Percentiles rank a stretch among this genome's conserved stretches.
Conservation (phyloP, 2,329 filamentous ascomycete species). For the Diaporthe capsici region DNA sequence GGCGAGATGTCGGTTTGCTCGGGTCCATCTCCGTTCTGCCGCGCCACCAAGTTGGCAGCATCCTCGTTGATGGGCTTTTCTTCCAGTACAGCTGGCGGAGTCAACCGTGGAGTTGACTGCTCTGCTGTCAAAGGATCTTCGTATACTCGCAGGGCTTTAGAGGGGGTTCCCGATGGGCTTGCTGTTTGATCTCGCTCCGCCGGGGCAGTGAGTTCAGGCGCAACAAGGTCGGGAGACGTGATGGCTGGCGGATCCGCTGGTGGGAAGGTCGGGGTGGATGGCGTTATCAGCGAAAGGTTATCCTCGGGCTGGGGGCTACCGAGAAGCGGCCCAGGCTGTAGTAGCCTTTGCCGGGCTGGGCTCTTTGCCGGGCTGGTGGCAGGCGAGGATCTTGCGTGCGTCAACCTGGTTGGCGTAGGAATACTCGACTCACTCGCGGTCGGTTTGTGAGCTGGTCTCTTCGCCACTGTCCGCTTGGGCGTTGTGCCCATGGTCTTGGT, state of each 20-base stretch:
- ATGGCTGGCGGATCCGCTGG: conserved; percentile 19
- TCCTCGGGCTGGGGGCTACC: conserved; percentile 66
- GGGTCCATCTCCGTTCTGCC: conserved; percentile 42
- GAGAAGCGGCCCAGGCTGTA: conserved; percentile 36
- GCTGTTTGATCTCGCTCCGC: conserved; percentile 27
- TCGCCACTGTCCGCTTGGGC: conserved; percentile 65
- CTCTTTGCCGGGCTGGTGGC: conserved; percentile 53
- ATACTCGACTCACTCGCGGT: conserved; percentile 67
- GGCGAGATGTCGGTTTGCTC: conserved; percentile 53
- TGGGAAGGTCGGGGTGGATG: conserved; percentile 55
- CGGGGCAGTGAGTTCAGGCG: conserved; percentile 32
- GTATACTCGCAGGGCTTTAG: conserved; percentile 67
- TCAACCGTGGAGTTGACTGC: conserved; percentile 50
- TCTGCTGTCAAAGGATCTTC: conserved; percentile 72
- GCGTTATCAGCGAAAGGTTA: conserved; percentile 67
- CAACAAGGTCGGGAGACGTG: conserved; percentile 37
- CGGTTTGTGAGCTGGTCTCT: conserved; percentile 63
- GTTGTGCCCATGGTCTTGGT: conserved; percentile 67
- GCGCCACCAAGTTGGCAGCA: conserved; percentile 51
- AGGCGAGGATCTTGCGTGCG: conserved; percentile 52
- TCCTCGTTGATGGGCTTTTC: conserved; percentile 74
- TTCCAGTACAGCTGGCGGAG: conserved; percentile 67
- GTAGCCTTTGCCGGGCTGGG: conserved; percentile 50
- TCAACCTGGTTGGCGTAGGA: conserved; percentile 59
- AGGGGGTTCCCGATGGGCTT: conserved; percentile 47